phyloP scores from a whole-genome alignment of 306 rosid species.

The Hippophae gyantsensis region DNA sequence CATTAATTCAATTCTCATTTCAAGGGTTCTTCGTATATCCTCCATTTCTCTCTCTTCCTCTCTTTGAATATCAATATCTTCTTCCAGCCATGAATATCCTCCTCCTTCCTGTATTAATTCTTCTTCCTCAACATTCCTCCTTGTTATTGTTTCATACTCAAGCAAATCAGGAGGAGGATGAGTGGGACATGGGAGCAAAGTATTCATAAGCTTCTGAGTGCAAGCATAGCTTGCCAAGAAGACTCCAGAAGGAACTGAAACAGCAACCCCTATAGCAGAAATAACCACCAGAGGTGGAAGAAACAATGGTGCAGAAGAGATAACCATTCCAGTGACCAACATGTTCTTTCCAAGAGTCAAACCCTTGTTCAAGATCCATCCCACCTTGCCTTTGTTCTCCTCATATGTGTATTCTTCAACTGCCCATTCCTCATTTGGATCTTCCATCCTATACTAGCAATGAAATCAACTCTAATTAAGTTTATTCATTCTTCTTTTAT shows the following conservation, averaged over 20 bases:
- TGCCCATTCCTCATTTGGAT: conserved; percentile 32
- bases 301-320: conserved; percentile 52
- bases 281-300: conserved; percentile 57
- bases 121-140: conserved; percentile 2
- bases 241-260: conserved; percentile 53
- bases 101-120: conserved; percentile 3
- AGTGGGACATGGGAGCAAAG: conserved; percentile 42
- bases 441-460: conserved; percentile 36
- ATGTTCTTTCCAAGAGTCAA: conserved; percentile 44
- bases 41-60: conserved; percentile 12
- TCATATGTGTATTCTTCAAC: conserved; percentile 18
- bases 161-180: neutral
- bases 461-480: neutral
- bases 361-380: conserved; percentile 32
- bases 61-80: conserved; percentile 5
- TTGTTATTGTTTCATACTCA: neutral
- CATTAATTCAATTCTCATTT: conserved; percentile 16
- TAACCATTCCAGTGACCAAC: conserved; percentile 41
- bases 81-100: conserved; percentile 6
- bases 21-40: conserved; percentile 10
- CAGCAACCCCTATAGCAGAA: conserved; percentile 61
- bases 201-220: conserved; percentile 46
- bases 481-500: neutral
- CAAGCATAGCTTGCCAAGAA: conserved; percentile 52
- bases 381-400: conserved; percentile 12